phyloP scores from a whole-genome alignment of 140 eudicot species.

The Ambrosia hybrid region DNA sequence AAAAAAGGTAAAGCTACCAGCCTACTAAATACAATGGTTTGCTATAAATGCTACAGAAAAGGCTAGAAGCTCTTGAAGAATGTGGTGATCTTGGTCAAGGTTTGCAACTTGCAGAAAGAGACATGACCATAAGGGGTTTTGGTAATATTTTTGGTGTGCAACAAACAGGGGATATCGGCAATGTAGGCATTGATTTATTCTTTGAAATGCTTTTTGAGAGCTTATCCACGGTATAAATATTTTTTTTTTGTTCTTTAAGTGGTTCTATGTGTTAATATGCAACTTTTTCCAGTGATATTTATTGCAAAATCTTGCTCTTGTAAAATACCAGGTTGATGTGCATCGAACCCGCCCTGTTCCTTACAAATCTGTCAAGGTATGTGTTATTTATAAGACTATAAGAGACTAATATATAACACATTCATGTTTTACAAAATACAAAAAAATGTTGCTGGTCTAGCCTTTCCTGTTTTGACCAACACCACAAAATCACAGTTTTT shows the following conservation, averaged over 20 bases:
- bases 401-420: not conserved
- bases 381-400: not conserved
- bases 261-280: conserved; percentile 9
- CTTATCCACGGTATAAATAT: conserved; percentile 73
- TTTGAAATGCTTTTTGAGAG: conserved; percentile 99
- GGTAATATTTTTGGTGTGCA: conserved; percentile 98
- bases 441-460: not conserved
- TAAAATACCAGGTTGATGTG: conserved; percentile 76
- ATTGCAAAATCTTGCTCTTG: conserved; percentile 16
- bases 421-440: conserved; percentile 1
- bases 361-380: conserved; percentile 86
- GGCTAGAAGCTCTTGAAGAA: conserved; percentile 97
- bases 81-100: conserved; percentile 99
- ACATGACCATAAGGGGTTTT: conserved; percentile 95
- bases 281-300: conserved; percentile 12
- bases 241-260: not conserved
- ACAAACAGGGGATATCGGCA: conserved; percentile 96
- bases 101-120: conserved; percentile 97
- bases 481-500: not conserved
- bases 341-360: conserved; percentile 81
- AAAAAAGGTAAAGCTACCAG: not conserved
- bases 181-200: conserved; percentile 97
- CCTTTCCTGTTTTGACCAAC: not conserved
- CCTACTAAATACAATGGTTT: conserved; percentile 10
- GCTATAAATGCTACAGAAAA: conserved; percentile 54